These are phyloP conservation scores for Diplotaxis tenuifolia DNA, from an alignment of 345 rosid genomes.

Conservation along the genomic window DNA sequence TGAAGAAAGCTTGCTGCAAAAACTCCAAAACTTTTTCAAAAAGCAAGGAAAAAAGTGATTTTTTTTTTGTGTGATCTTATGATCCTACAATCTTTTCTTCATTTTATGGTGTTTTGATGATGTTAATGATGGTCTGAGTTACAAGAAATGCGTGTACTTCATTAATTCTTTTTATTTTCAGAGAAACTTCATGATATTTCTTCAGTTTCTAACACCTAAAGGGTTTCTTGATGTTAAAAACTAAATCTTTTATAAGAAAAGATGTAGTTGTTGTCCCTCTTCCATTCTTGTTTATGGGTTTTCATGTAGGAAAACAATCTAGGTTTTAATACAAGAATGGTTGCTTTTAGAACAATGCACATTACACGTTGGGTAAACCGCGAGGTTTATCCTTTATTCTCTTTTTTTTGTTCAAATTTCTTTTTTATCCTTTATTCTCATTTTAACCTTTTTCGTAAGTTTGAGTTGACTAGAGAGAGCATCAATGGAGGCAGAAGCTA, in stretches of 20 bases:
- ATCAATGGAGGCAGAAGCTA: neutral
- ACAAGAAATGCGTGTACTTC: neutral
- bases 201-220: neutral
- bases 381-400: no score
- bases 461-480: neutral
- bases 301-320: neutral
- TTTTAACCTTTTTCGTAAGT: no score
- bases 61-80: no score
- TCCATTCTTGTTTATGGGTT: neutral
- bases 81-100: no score
- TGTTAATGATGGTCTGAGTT: neutral
- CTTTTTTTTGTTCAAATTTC: no score
- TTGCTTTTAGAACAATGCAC: no score
- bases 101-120: neutral
- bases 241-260: neutral
- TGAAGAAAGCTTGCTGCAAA: neutral
- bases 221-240: neutral
- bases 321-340: no score
- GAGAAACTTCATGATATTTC: neutral
- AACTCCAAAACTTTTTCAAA: neutral
- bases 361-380: no score
- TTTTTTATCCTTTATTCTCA: no score
- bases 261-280: neutral
- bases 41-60: no score
- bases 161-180: neutral